phyloP scores from a whole-genome alignment of 2,329 filamentous ascomycete genomes.

The Trichoderma sp. region DNA sequence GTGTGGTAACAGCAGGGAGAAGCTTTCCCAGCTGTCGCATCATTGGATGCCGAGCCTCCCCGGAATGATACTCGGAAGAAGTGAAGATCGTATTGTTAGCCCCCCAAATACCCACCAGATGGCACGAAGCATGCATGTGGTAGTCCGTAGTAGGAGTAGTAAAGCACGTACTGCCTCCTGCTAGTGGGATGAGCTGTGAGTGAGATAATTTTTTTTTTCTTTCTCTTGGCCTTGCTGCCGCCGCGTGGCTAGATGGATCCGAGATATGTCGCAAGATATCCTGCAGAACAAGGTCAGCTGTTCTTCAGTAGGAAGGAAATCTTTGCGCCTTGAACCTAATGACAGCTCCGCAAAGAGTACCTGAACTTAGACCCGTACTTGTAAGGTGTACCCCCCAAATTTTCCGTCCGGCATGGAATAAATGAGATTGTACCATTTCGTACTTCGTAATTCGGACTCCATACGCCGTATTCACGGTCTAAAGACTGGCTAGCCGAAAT shows the following conservation, averaged over 20 bases:
- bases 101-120: slow-evolving; percentile 4
- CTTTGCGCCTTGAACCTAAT: neutral
- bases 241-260: neutral
- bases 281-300: neutral
- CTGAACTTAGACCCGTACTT: neutral
- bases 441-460: neutral
- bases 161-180: neutral
- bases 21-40: neutral
- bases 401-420: neutral
- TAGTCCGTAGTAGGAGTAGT: neutral
- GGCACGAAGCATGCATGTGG: neutral
- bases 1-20: neutral
- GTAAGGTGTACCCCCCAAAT: neutral
- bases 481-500: slow-evolving; percentile 14
- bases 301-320: neutral
- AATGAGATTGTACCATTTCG: slow-evolving; percentile 2
- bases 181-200: neutral
- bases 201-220: neutral
- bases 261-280: neutral
- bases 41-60: slow-evolving; percentile 12
- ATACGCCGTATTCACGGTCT: neutral
- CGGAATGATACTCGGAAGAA: slow-evolving; percentile 6
- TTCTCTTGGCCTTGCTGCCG: neutral
- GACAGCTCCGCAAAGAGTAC: neutral
- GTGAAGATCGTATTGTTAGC: slow-evolving; percentile 8